These are phyloP conservation scores for Aspergillus chevalieri DNA, from an alignment of 2,329 filamentous ascomycete genomes.

Conservation along the genomic window DNA sequence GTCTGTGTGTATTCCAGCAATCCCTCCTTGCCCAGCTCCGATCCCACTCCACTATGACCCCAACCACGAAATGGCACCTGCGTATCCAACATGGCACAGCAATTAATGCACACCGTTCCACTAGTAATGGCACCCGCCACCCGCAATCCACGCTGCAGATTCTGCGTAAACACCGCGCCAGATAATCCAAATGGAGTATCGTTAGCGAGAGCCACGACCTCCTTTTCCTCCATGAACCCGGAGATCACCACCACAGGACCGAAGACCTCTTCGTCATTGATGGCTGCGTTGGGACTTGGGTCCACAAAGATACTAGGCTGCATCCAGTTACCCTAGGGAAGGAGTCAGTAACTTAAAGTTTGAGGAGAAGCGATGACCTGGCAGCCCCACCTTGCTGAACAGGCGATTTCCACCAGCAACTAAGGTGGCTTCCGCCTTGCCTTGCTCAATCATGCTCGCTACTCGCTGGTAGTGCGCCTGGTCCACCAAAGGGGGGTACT, in stretches of 20 bases:
- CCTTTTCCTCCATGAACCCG: slow-evolving; percentile 52
- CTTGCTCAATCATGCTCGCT: too few relatives aligned
- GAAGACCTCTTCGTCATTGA: slow-evolving; percentile 50
- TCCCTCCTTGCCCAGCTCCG: not conserved
- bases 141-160: slow-evolving; percentile 1
- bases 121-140: not conserved
- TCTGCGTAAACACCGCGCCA: slow-evolving; percentile 1
- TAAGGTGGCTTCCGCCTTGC: too few relatives aligned
- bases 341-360: not conserved
- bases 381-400: too few relatives aligned
- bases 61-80: not conserved
- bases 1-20: not conserved
- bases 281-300: slow-evolving; percentile 39
- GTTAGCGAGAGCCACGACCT: slow-evolving; percentile 49
- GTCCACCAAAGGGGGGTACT: not conserved
- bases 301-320: slow-evolving; percentile 51
- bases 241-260: slow-evolving; percentile 51
- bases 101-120: not conserved
- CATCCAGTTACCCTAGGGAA: slow-evolving; percentile 51
- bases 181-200: slow-evolving; percentile 31
- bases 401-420: too few relatives aligned
- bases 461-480: not conserved
- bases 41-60: not conserved
- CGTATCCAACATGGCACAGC: not conserved
- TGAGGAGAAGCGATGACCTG: too few relatives aligned